A percentile compares a stretch with the other conserved stretches of the same genome.
Evolutionary conservation across 495 filamentous ascomycete species (phyloP).

Genomic region (Penicillium dipodomyicola): DNA sequence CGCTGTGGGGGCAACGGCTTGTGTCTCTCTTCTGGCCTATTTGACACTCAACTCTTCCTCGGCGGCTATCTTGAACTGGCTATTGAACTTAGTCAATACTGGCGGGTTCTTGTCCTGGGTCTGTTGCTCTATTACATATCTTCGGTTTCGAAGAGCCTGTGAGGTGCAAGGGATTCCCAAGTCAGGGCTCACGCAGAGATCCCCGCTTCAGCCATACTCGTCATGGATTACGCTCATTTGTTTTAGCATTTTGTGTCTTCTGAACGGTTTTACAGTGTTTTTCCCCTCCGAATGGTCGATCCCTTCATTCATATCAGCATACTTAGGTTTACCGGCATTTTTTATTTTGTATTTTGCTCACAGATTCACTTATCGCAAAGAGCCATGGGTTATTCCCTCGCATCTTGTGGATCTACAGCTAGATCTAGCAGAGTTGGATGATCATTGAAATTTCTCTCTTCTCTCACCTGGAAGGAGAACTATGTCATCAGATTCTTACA

Average conservation of each 20-base stretch:
- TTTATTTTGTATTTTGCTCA: conserved; percentile 48
- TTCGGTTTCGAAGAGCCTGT: conserved; percentile 53
- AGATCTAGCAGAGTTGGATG: background rate
- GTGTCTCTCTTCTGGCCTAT: conserved; percentile 27
- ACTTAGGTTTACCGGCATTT: conserved; percentile 55
- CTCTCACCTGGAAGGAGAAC: background rate
- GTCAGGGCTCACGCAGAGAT: background rate
- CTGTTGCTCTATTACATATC: conserved; percentile 49
- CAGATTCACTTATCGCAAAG: background rate
- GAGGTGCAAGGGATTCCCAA: background rate
- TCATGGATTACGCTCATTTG: conserved; percentile 9
- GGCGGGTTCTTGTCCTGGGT: conserved; percentile 55
- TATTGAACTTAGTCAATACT: conserved; percentile 53
- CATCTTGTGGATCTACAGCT: background rate
- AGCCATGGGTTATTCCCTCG: background rate
- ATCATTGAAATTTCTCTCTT: background rate
- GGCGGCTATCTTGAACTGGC: conserved; percentile 40
- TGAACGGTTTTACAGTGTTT: conserved; percentile 60
- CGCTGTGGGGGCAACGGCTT: conserved; percentile 23
- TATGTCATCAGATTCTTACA: too few relatives aligned
- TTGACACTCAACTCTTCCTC: conserved; percentile 16
- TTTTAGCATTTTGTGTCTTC: conserved; percentile 39
- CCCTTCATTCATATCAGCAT: conserved; percentile 50
- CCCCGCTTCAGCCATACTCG: background rate
- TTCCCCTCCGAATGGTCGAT: conserved; percentile 45